Percentiles rank a stretch among this genome's conserved stretches.
phyloP scores from a whole-genome alignment of 805 yeast species.

The Tetrapisispora taiwanensis region DNA sequence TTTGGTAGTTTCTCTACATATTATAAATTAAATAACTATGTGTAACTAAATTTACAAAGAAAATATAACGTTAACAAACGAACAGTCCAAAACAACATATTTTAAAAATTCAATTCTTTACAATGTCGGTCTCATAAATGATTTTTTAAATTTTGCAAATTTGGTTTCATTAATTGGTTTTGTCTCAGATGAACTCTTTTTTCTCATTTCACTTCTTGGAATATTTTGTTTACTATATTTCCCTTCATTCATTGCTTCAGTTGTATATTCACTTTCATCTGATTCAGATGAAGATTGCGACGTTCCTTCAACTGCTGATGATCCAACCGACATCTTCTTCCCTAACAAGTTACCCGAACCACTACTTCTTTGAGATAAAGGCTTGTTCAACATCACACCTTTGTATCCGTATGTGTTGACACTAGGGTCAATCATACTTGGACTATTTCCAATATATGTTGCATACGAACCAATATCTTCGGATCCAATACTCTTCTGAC shows the following conservation, averaged over 20 bases:
- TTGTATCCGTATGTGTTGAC: constrained; percentile 21
- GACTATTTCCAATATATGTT: constrained; percentile 14
- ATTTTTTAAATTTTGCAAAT: constrained; percentile 1
- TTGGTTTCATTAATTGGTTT: not conserved
- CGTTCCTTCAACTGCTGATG: not conserved
- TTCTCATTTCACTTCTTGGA: constrained; percentile 3
- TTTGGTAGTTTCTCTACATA: too few relatives aligned
- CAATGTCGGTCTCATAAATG: constrained; percentile 6
- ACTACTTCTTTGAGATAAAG: not conserved
- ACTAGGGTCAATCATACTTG: constrained; percentile 23
- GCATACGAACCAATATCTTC: constrained; percentile 13
- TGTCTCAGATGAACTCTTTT: not conserved
- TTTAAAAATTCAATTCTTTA: not conserved
- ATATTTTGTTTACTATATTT: not conserved
- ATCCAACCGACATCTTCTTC: not conserved
- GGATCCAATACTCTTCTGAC: constrained; percentile 7
- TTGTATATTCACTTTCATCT: not conserved
- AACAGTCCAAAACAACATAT: too few relatives aligned
- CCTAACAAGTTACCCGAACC: not conserved
- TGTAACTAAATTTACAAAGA: not conserved
- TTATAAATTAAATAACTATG: not conserved
- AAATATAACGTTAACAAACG: not conserved
- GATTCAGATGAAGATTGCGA: not conserved
- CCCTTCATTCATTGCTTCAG: not conserved
- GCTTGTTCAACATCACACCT: not conserved